Base-by-base conservation (phyloP, 257 asterid species). In the Fraxinus pennsylvanica region DNA sequence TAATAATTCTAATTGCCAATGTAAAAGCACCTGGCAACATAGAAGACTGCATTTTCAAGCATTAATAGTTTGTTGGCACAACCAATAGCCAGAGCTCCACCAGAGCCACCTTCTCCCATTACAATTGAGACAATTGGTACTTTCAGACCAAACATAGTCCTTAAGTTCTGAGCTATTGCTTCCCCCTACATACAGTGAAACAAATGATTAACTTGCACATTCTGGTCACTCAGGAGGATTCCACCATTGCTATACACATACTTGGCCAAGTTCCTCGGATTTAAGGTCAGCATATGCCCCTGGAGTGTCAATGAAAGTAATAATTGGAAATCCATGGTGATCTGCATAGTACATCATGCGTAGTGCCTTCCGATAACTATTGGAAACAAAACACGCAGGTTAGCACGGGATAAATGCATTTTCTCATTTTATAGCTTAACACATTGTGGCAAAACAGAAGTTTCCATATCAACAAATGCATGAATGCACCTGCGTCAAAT, bases 11-110 rank as follows among this genome's bases (percentile, higher is more conserved):
- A 9, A 75, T 22, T 33, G 77, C n/a, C 45, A 27, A 75, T 29
- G 67, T 59, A 59, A 69, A 76, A 77, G 85, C 78, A 92, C 97
- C 97, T 96, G 87, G 99, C 99, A 82, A 96, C 99, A 73, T 89
- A 96, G 89, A 93, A 93, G 83, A 96, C 98, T 25, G 98, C 92
- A 84, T 96, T 96, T 88, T 96, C 99, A 84, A 96, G 97, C 99
- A 96, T 93, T 74, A 93, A 77, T 73, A 96, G 83, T 91, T 92
- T 93, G 88, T 96, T 96, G 80, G 91, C 97, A 84, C 99, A 96
- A 79, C 92, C 99, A 89, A 96, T 93, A 72, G 99, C 99, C 82
- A 96, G 88, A 87, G 99, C 99, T 81, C 99, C 99, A 86, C 99
- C 99, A 59, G 99, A 96, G 41, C 99, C 99, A 73, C 99, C 99